phyloP scores from a whole-genome alignment of 2,329 filamentous ascomycete species.

The Xylariales sp. region DNA sequence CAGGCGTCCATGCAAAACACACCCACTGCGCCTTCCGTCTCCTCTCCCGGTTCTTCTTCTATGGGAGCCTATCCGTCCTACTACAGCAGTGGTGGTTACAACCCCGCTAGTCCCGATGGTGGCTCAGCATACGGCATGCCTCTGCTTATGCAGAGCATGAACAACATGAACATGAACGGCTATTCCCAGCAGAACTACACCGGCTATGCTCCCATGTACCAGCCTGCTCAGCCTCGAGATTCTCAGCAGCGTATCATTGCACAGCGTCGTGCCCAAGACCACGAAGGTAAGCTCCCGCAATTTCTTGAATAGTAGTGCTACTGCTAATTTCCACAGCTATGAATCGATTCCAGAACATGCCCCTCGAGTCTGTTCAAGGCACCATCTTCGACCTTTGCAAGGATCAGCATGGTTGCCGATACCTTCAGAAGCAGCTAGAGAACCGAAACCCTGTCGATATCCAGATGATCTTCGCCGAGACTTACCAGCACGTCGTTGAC shows the following conservation, averaged over 20 bases:
- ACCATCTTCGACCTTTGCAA: slow-evolving; percentile 91
- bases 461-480: slow-evolving; percentile 91
- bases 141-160: slow-evolving; percentile 65
- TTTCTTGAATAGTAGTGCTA: background rate
- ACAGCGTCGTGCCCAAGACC: slow-evolving; percentile 69
- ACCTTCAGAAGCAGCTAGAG: slow-evolving; percentile 94
- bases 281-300: slow-evolving; percentile 50
- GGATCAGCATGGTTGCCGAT: slow-evolving; percentile 96
- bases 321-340: slow-evolving; percentile 46
- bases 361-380: slow-evolving; percentile 73
- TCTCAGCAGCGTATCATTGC: slow-evolving; percentile 73
- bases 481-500: slow-evolving; percentile 88
- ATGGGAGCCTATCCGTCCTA: slow-evolving; percentile 17
- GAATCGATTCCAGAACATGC: slow-evolving; percentile 78
- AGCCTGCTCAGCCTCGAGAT: slow-evolving; percentile 58
- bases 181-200: slow-evolving; percentile 56
- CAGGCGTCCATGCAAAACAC: slow-evolving; percentile 22
- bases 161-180: slow-evolving; percentile 55
- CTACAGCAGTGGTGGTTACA: slow-evolving; percentile 28
- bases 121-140: slow-evolving; percentile 42
- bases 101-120: slow-evolving; percentile 22
- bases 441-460: slow-evolving; percentile 79
- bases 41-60: slow-evolving; percentile 12
- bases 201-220: slow-evolving; percentile 50
- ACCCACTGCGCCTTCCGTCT: slow-evolving; percentile 8